Base-by-base conservation (phyloP, 805 yeast species). In the Zygosaccharomyces pseudorouxii region DNA sequence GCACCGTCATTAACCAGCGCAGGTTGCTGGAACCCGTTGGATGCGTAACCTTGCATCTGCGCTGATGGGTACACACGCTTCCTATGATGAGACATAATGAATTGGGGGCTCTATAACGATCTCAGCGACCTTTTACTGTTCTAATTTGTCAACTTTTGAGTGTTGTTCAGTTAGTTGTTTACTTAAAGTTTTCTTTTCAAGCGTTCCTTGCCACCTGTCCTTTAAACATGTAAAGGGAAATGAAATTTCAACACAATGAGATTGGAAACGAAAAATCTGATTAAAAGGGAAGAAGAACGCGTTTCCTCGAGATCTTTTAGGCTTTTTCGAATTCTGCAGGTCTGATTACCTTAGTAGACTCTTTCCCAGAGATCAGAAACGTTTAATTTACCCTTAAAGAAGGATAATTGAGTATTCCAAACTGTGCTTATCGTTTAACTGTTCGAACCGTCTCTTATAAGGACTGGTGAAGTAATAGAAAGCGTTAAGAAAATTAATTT, bases 1-100 rank as follows among this genome's bases (percentile, higher is more conserved):
- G 58, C 8, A 56, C 60, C 42, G 54, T 47, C 28, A 56, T 35
- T 14, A 36, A 43, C 51, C 28, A 48, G 29, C n/a, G 52, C 48
- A 38, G 49, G 50, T 42, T 51, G 52, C 29, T 38, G 46, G 5
- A 43, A 46, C 33, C 47, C 50, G 23, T 45, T 65, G 42, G 58
- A 59, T 48, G 65, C 70, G 42, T 65, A 64, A 27, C 44, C 35
- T 56, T 68, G 65, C 45, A 51, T 70, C 65, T 74, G 80, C 54
- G 72, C 75, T 54, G 69, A 66, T 38, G 81, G 79, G 55, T 77
- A 77, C 41, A 68, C 72, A 53, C 81, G 73, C 54, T 76, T 71
- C 58, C 61, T 73, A 38, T 63, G 63, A 51, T 69, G 73, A 14
- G 71, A 67, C 70, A 66, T 64, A 28, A 14, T 49, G 23, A 10